Evolutionary conservation across 1,284 basidiomycete genomes (phyloP).

Genomic region (Ustilago lituana): DNA sequence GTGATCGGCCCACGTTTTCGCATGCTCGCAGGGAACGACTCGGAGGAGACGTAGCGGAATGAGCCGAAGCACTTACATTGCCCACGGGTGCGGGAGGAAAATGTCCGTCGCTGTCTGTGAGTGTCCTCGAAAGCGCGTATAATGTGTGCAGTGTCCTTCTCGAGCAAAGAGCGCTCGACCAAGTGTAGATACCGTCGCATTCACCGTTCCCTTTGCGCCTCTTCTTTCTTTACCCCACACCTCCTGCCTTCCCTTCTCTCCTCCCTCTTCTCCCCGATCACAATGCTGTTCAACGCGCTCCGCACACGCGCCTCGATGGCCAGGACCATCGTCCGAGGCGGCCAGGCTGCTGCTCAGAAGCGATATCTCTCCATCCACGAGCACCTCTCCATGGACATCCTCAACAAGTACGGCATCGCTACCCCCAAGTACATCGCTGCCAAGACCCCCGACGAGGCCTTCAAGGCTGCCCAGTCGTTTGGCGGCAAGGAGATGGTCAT

Average conservation of each 20-base stretch:
- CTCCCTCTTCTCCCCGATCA: background rate
- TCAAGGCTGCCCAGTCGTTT: conserved; percentile 86
- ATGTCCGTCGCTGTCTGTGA: too few species aligned
- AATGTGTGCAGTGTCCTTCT: too few species aligned
- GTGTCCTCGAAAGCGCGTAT: too few species aligned
- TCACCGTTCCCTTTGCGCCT: background rate
- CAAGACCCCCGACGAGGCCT: conserved; percentile 88
- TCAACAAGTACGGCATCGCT: conserved; percentile 97
- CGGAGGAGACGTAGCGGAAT: conserved; percentile 21
- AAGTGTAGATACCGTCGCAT: conserved; percentile 8
- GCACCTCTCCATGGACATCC: conserved; percentile 92
- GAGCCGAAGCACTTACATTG: conserved; percentile 10
- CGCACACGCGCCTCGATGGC: conserved; percentile 55
- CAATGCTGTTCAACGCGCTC: conserved; percentile 53
- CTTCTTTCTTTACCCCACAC: conserved; percentile 2
- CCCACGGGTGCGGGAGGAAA: background rate
- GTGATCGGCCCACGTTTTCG: too few species aligned
- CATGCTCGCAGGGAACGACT: conserved; percentile 12
- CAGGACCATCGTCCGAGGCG: conserved; percentile 47
- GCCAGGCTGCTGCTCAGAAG: conserved; percentile 72
- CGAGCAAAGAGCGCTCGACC: too few species aligned
- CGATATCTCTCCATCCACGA: conserved; percentile 98
- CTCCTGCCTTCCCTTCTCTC: conserved; percentile 1
- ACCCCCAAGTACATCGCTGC: conserved; percentile 93
- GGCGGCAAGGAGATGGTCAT: conserved; percentile 73